Evolutionary conservation across 108 stramenopile species (phyloP).

Genomic region (Nitzschia sp.): DNA sequence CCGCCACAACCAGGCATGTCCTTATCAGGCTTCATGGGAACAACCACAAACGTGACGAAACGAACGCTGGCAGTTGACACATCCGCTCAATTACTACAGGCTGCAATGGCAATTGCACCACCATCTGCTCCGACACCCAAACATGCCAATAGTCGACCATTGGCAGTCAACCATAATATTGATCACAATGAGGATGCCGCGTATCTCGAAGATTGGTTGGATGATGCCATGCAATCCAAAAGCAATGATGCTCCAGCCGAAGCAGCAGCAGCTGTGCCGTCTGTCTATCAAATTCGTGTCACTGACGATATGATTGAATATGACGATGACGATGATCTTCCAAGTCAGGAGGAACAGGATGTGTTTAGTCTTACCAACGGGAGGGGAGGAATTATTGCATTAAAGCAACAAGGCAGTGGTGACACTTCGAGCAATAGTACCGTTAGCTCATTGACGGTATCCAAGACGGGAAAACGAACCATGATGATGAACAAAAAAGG

Average conservation of each 20-base stretch:
- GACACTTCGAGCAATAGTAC: too few species aligned
- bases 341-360: too few species aligned
- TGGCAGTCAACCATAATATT: too few species aligned
- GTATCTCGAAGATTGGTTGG: conserved; percentile 15
- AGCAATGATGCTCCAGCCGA: neutral
- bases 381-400: too few species aligned
- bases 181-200: neutral
- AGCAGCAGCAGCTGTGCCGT: neutral
- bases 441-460: too few species aligned
- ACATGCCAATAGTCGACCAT: neutral
- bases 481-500: neutral
- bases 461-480: neutral
- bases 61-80: too few species aligned
- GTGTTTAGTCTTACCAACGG: too few species aligned
- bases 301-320: neutral
- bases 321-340: neutral
- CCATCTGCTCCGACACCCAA: conserved; percentile 4
- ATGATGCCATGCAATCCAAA: conserved; percentile 8
- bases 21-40: too few species aligned
- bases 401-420: too few species aligned
- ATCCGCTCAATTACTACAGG: too few species aligned
- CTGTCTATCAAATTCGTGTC: neutral
- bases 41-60: too few species aligned
- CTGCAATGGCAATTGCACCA: neutral
- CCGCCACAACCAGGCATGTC: too few species aligned